Percentiles rank a stretch among this genome's conserved stretches.
Evolutionary conservation across 1,284 basidiomycete genomes (phyloP).

Genomic region (Marasmius oreades): DNA sequence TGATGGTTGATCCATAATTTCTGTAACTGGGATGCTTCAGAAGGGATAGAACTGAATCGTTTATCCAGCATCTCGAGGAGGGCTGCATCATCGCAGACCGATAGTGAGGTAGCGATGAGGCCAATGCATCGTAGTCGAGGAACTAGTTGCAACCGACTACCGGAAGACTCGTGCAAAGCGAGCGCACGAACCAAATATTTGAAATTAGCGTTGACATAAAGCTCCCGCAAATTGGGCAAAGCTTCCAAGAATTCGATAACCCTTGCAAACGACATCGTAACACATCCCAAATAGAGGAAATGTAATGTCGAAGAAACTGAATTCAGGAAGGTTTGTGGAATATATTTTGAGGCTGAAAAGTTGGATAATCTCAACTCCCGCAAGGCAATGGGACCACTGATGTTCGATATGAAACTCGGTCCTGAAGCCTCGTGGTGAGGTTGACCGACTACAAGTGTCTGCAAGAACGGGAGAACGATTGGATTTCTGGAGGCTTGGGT

Average conservation of each 20-base stretch:
- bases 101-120: background rate
- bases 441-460: background rate
- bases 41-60: background rate
- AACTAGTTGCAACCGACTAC: background rate
- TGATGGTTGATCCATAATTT: background rate
- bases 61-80: background rate
- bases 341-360: background rate
- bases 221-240: background rate
- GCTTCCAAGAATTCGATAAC: background rate
- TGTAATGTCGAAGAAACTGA: background rate
- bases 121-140: background rate
- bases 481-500: no score
- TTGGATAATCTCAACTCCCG: background rate
- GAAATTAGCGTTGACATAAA: background rate
- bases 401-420: background rate
- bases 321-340: background rate
- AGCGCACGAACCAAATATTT: background rate
- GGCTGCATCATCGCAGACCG: background rate
- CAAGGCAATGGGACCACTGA: background rate
- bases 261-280: background rate
- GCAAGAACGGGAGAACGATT: background rate
- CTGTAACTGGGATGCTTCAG: background rate
- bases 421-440: background rate
- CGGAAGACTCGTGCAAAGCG: background rate
- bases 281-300: background rate